Conservation (phyloP, 2,329 filamentous ascomycete genomes). For the Cryphonectria carpinicola region DNA sequence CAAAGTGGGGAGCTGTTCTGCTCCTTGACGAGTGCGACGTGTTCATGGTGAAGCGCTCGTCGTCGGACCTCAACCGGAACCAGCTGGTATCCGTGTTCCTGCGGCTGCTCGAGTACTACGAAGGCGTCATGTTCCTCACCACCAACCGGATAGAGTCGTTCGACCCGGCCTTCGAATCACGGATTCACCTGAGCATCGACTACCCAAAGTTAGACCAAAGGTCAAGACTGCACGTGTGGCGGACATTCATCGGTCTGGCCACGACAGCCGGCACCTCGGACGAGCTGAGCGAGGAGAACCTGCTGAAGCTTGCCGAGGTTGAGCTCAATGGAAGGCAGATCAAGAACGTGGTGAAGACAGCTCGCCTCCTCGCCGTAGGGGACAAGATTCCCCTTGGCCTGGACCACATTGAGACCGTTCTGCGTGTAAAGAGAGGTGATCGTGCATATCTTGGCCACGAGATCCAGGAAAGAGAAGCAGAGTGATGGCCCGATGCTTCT, state of each 20-base stretch:
- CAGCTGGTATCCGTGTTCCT: slow-evolving; percentile 44
- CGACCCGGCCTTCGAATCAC: slow-evolving; percentile 43
- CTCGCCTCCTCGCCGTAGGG: slow-evolving; percentile 37
- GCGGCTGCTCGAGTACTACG: slow-evolving; percentile 42
- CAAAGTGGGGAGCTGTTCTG: slow-evolving; percentile 48
- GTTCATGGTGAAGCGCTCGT: slow-evolving; percentile 43
- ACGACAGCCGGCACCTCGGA: slow-evolving; percentile 38
- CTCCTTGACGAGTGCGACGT: slow-evolving; percentile 50
- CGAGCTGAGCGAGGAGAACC: slow-evolving; percentile 35
- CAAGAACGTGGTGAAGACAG: slow-evolving; percentile 52
- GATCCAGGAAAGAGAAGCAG: too few species aligned
- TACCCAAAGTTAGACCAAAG: slow-evolving; percentile 38
- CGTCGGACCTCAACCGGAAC: slow-evolving; percentile 43
- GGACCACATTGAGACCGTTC: too few species aligned
- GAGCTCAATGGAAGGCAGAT: slow-evolving; percentile 56
- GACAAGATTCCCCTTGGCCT: too few species aligned
- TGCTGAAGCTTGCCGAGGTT: slow-evolving; percentile 35
- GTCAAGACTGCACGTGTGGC: slow-evolving; percentile 41
- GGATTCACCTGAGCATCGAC: slow-evolving; percentile 40
- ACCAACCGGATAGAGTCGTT: slow-evolving; percentile 43
- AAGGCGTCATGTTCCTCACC: slow-evolving; percentile 43
- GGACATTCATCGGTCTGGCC: slow-evolving; percentile 41
- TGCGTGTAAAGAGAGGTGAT: neutral
- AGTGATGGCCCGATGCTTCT: too few species aligned
- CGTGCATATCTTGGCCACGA: too few species aligned